Conservation (phyloP, 257 asterid species). For the Avicennia marina region DNA sequence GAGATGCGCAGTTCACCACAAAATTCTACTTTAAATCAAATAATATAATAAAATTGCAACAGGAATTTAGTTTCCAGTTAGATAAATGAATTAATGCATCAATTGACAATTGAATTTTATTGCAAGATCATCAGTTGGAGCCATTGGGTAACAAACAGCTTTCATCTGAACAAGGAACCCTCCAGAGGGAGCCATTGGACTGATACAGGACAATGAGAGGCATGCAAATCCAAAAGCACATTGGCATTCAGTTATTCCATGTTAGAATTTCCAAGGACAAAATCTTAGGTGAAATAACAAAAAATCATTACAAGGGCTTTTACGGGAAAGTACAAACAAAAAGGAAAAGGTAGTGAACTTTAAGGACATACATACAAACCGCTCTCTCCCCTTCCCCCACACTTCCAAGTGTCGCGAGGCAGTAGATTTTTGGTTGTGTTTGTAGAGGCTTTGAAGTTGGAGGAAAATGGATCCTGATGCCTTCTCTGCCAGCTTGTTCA, state of each 20-base stretch:
- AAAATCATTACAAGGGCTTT: constrained; percentile 16
- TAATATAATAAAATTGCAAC: too few relatives aligned
- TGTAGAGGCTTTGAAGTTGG: neutral
- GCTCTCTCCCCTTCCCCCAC: constrained; percentile 17
- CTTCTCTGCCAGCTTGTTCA: constrained; percentile 81
- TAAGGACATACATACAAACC: too few relatives aligned
- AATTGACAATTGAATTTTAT: constrained; percentile 14
- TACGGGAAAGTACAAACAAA: constrained; percentile 16
- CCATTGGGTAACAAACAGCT: constrained; percentile 22
- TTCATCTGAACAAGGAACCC: constrained; percentile 24
- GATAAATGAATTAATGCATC: constrained; percentile 10
- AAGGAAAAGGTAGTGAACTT: neutral
- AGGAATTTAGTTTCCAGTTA: too few relatives aligned
- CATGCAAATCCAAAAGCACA: constrained; percentile 47
- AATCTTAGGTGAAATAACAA: neutral
- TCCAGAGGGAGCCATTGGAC: constrained; percentile 25
- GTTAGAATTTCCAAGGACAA: too few relatives aligned
- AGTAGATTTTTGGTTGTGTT: neutral
- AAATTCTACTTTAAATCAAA: too few relatives aligned
- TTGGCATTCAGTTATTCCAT: constrained; percentile 34
- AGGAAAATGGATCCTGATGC: constrained; percentile 83
- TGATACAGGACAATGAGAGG: constrained; percentile 35
- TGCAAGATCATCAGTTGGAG: neutral
- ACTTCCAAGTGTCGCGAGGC: constrained; percentile 25
- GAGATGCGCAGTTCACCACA: too few relatives aligned